Conservation (phyloP, 352 stramenopile genomes). For the Globisporangium spiculum region DNA sequence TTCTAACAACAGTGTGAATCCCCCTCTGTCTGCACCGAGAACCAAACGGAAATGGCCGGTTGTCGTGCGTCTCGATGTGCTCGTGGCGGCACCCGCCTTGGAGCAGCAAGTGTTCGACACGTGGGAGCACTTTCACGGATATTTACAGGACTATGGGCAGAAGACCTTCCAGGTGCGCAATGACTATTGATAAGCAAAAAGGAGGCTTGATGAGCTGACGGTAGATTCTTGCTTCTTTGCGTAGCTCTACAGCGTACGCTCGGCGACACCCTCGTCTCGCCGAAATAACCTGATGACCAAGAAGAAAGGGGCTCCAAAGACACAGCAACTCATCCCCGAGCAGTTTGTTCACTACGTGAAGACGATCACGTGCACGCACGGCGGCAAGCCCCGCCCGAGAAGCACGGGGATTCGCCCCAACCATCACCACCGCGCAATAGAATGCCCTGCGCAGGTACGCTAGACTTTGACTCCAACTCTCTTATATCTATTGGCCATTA, state of each 20-base stretch:
- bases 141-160: conserved; percentile 21
- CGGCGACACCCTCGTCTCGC: conserved; percentile 25
- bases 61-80: conserved; percentile 20
- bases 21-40: not conserved
- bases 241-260: conserved; percentile 31
- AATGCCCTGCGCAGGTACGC: conserved; percentile 30
- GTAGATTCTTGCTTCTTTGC: not conserved
- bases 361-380: conserved; percentile 35
- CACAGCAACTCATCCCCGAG: conserved; percentile 21
- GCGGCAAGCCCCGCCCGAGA: conserved; percentile 25
- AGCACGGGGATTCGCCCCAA: conserved; percentile 22
- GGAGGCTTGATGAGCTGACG: not conserved
- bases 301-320: conserved; percentile 8
- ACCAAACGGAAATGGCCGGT: conserved; percentile 12
- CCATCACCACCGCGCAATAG: conserved; percentile 30
- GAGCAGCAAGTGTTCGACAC: conserved; percentile 23
- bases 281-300: conserved; percentile 26
- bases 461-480: not conserved
- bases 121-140: conserved; percentile 29
- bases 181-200: not conserved
- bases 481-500: not conserved
- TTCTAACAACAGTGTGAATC: not conserved
- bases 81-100: conserved; percentile 21
- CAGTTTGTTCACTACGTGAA: conserved; percentile 34
- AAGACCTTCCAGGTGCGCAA: conserved; percentile 22